Evolutionary conservation across 2,329 filamentous ascomycete genomes (phyloP).

Genomic region (Lasiodiplodia citricola): DNA sequence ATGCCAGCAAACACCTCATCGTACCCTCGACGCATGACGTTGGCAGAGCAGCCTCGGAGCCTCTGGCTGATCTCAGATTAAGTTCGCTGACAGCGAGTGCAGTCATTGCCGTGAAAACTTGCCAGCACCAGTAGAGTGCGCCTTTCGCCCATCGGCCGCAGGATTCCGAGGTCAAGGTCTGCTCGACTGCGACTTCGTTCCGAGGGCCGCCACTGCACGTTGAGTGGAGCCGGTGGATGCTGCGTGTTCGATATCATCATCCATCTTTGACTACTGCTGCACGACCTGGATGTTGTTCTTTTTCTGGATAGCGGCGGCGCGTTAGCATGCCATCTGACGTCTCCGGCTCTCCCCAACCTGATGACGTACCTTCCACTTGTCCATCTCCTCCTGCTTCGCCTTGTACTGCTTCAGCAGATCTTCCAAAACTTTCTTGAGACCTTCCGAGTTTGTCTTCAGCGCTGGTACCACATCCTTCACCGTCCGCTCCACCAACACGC

Average conservation of each 20-base stretch:
- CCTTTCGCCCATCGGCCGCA: conserved; percentile 2
- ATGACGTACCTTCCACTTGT: conserved; percentile 92
- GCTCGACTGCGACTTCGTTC: conserved; percentile 4
- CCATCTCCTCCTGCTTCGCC: conserved; percentile 89
- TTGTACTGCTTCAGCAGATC: conserved; percentile 98
- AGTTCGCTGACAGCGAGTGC: conserved; percentile 3
- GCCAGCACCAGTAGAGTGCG: neutral
- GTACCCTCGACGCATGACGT: neutral
- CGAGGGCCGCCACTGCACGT: conserved; percentile 3
- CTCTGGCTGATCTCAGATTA: conserved; percentile 12
- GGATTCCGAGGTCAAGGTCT: conserved; percentile 3
- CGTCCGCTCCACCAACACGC: conserved; percentile 91
- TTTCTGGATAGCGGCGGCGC: conserved; percentile 61
- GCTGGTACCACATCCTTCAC: conserved; percentile 91
- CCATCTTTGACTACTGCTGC: conserved; percentile 72
- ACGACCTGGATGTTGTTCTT: conserved; percentile 90
- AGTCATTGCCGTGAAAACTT: conserved; percentile 20
- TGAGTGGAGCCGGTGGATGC: conserved; percentile 2
- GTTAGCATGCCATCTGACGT: conserved; percentile 24
- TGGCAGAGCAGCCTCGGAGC: neutral
- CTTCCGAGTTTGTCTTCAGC: conserved; percentile 91
- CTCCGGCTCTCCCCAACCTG: neutral
- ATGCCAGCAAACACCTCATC: conserved; percentile 15
- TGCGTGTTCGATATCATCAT: neutral
- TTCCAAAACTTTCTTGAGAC: conserved; percentile 90